Evolutionary conservation across 352 stramenopile species (phyloP).

Genomic region (Phytophthora capsici): DNA sequence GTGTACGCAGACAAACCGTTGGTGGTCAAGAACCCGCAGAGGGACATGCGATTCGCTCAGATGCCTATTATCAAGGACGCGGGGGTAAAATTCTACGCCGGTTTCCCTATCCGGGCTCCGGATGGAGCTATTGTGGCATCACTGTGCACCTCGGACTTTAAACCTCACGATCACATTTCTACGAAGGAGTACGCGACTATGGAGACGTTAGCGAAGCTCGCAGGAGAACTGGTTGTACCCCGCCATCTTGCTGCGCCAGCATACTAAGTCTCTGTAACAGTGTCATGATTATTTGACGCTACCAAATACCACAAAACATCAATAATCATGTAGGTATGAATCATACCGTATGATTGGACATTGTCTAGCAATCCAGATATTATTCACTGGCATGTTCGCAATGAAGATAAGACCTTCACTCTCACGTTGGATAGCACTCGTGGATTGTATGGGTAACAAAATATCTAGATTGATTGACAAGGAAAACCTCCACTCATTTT

Average conservation of each 20-base stretch:
- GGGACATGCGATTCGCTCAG: conserved; percentile 64
- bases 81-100: conserved; percentile 66
- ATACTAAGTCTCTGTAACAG: conserved; percentile 27
- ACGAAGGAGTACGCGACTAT: conserved; percentile 76
- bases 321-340: too few species aligned
- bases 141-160: conserved; percentile 54
- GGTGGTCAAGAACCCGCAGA: conserved; percentile 62
- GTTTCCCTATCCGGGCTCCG: conserved; percentile 58
- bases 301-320: too few species aligned
- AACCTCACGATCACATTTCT: conserved; percentile 55
- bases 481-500: too few species aligned
- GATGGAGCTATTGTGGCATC: conserved; percentile 57
- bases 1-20: conserved; percentile 63
- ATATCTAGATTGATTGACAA: too few species aligned
- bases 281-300: background rate
- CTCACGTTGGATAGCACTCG: too few species aligned
- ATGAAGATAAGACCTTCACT: too few species aligned
- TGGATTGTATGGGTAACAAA: too few species aligned
- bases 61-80: conserved; percentile 49
- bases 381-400: too few species aligned
- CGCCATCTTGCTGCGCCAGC: conserved; percentile 24
- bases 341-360: too few species aligned
- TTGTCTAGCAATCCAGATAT: too few species aligned
- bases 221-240: conserved; percentile 40
- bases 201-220: conserved; percentile 57